Conservation (phyloP, 139 green algal genomes). For the Chlamydomonas incerta region DNA sequence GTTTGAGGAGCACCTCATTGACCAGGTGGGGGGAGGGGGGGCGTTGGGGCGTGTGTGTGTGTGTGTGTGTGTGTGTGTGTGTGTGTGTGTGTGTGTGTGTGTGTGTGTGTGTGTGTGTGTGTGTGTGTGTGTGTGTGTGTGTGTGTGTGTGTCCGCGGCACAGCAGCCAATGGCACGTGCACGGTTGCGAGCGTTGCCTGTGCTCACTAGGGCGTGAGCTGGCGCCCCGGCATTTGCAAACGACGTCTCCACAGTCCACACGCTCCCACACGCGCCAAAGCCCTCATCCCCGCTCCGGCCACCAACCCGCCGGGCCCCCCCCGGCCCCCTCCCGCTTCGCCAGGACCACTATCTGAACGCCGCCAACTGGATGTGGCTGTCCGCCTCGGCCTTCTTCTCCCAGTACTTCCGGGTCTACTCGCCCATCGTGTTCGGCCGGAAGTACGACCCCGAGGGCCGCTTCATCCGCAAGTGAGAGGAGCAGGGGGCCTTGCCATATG, state of each 20-base stretch:
- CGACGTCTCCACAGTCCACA: too few relatives aligned
- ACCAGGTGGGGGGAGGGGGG: slow-evolving; percentile 58
- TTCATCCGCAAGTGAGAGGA: slow-evolving; percentile 83
- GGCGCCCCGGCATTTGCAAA: too few relatives aligned
- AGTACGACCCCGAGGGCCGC: slow-evolving; percentile 91
- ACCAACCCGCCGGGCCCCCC: neutral
- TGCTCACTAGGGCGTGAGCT: too few relatives aligned
- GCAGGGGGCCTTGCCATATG: too few relatives aligned
- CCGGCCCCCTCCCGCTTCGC: neutral
- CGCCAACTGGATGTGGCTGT: slow-evolving; percentile 97
- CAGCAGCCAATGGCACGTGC: too few relatives aligned
- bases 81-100: too few relatives aligned
- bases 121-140: too few relatives aligned
- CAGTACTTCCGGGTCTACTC: slow-evolving; percentile 54
- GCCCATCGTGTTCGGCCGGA: slow-evolving; percentile 83
- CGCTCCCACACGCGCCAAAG: too few relatives aligned
- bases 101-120: too few relatives aligned
- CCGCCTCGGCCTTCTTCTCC: slow-evolving; percentile 91
- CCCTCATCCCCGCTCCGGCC: neutral
- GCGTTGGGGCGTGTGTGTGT: neutral
- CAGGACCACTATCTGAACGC: slow-evolving; percentile 84
- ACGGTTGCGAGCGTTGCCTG: too few relatives aligned
- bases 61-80: neutral
- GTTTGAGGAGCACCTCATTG: slow-evolving; percentile 93
- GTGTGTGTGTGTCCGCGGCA: too few relatives aligned